Evolutionary conservation across 352 stramenopile genomes (phyloP).

Genomic region (Hyaloperonospora brassicae): DNA sequence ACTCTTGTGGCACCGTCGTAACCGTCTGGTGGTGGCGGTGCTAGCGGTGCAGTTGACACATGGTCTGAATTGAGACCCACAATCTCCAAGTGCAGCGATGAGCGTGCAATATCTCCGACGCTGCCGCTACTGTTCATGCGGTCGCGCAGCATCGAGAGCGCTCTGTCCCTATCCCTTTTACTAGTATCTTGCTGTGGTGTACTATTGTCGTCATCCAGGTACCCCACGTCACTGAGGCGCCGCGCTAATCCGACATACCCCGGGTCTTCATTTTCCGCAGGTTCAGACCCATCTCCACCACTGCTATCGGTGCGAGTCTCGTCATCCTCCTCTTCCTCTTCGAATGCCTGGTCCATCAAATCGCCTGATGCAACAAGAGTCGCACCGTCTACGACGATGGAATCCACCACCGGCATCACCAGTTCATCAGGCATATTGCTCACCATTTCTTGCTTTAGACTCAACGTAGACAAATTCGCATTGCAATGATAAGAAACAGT

Average conservation of each 20-base stretch:
- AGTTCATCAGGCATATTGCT: conserved; percentile 31
- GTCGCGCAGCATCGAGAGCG: conserved; percentile 28
- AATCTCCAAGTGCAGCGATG: conserved; percentile 15
- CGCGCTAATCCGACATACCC: conserved; percentile 27
- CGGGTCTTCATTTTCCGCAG: conserved; percentile 17
- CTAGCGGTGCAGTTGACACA: conserved; percentile 16
- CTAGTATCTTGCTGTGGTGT: conserved; percentile 13
- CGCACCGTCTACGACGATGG: conserved; percentile 31
- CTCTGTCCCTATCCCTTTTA: conserved; percentile 4
- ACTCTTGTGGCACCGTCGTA: conserved; percentile 8
- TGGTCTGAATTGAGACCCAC: conserved; percentile 19
- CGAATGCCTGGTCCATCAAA: conserved; percentile 24
- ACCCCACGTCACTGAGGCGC: conserved; percentile 31
- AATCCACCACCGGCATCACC: conserved; percentile 26
- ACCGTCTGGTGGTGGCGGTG: conserved; percentile 15
- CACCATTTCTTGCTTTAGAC: conserved; percentile 29
- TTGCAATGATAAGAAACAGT: conserved; percentile 43
- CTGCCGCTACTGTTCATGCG: conserved; percentile 35
- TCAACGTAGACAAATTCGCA: conserved; percentile 20
- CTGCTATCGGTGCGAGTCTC: conserved; percentile 21
- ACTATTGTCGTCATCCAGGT: conserved; percentile 30
- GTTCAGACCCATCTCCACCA: conserved; percentile 28
- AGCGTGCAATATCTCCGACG: conserved; percentile 28
- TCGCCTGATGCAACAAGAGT: conserved; percentile 18
- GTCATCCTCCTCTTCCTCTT: conserved; percentile 45